Evolutionary conservation across 2,329 filamentous ascomycete species (phyloP), one percentile per base, ranked within the genome.

Genomic region (Sclerotinia subarctica): DNA sequence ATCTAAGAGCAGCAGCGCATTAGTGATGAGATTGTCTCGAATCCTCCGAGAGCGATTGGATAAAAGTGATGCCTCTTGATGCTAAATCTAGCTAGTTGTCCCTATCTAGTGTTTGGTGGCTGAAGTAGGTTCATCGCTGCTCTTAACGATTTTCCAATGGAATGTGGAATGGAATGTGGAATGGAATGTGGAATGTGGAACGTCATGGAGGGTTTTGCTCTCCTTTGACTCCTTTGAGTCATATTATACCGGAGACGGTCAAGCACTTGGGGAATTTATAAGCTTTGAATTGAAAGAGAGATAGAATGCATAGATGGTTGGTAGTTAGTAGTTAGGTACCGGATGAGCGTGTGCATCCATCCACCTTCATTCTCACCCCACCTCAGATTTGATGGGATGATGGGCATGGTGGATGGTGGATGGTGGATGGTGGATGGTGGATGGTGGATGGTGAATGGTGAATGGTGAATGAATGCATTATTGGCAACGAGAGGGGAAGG

Each of bases 221-320:
- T 57, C 52, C 42, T 49, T 49, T 58, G 52, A 57, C 24, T 57
- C 52, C 63, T 35, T 66, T n/a, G 59, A 63, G 53, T 17, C 8
- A 54, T 35, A 21, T 54, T 35, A 54, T 35, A 35, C 52, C 52
- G 52, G 52, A 54, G 52, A 54, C 2, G 19, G 52, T 3, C 52
- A 54, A 54, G 52, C 44, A 46, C 44, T 6, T 2, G 21, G 4
- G 17, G n/a, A 26, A 19, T 29, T 53, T 29, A 19, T 4, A 21
- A 26, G 51, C 51, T 53, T 51, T 21, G 47, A n/a, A n/a, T 49
- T 26, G 46, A n/a, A 11, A 5, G 51, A 29, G 51, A 26, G 51
- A 52, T 24, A n/a, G n/a, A n/a, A n/a, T n/a, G n/a, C n/a, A n/a
- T n/a, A n/a, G n/a, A n/a, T n/a, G n/a, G n/a, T n/a, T n/a, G n/a